Conservation (phyloP, 192 early-diverging fungal species). For the Linnemannia hyalina region DNA sequence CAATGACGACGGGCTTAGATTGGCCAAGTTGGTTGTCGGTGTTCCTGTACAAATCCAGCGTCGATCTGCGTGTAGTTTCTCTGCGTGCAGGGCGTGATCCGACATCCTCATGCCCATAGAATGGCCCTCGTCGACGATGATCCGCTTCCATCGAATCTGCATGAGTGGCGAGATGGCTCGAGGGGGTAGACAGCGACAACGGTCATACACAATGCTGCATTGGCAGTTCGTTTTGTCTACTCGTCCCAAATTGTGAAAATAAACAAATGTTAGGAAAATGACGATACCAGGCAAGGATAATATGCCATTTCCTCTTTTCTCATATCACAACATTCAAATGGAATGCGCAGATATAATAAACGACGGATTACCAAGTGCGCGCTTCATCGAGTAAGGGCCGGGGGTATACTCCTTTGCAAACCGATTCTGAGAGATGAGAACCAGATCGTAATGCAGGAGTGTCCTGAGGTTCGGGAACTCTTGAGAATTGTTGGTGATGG, state of each 20-base stretch:
- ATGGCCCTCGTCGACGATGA: slow-evolving; percentile 91
- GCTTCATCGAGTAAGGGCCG: slow-evolving; percentile 44
- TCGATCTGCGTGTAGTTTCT: slow-evolving; percentile 67
- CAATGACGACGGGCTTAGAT: slow-evolving; percentile 37
- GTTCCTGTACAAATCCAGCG: slow-evolving; percentile 85
- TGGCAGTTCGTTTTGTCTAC: slow-evolving; percentile 3
- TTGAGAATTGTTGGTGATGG: slow-evolving; percentile 57
- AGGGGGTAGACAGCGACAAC: slow-evolving; percentile 19
- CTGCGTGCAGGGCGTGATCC: slow-evolving; percentile 64
- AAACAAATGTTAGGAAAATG: neutral
- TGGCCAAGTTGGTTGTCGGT: slow-evolving; percentile 72
- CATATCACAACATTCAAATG: neutral
- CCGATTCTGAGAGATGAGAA: slow-evolving; percentile 75
- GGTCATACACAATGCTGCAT: slow-evolving; percentile 36
- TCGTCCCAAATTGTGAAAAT: neutral
- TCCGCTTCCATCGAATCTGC: slow-evolving; percentile 80
- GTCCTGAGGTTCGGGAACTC: slow-evolving; percentile 62
- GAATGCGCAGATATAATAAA: slow-evolving; percentile 3
- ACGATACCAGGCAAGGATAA: neutral
- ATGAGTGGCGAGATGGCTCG: slow-evolving; percentile 74
- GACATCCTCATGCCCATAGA: slow-evolving; percentile 67
- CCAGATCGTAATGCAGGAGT: slow-evolving; percentile 76
- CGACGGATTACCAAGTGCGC: slow-evolving; percentile 16
- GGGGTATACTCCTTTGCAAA: slow-evolving; percentile 72
- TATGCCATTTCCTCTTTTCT: neutral